Evolutionary conservation across 2,329 filamentous ascomycete species (phyloP), one percentile per base, ranked within the genome.

Genomic region (Nemania abortiva): DNA sequence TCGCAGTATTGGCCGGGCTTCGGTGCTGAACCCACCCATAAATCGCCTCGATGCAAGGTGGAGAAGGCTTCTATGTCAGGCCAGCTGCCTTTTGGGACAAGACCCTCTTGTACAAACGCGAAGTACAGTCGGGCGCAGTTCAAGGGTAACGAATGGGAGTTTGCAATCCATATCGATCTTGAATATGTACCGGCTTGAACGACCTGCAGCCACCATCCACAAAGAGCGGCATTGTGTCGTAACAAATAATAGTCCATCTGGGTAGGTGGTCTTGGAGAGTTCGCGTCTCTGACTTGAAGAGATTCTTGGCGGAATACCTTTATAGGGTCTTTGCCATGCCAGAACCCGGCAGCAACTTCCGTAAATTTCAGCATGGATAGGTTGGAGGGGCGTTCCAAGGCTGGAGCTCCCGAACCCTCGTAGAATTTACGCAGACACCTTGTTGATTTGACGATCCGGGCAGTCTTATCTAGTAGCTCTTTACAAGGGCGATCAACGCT

Each of bases 1-100:
- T 42, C 6, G 27, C 53, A 6, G 31, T 65, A 65, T 45, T 59
- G 47, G 15, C 47, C 45, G 6, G 53, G 18, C 42, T 42, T 59
- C 39, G 63, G 63, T 13, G 54, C 45, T 20, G 45, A 13, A 15
- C 63, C 63, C 22, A 59, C 34, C 63, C 54, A 65, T 22, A 65
- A 18, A 3, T 65, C 63, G 2, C 15, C 47, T 59, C 63, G 63
- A 59, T 65, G 63, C 15, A 65, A 5, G 29, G 13, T 58, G 9
- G 37, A 29, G 45, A 65, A 65, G 22, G 63, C 63, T 1, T 65
- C 63, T 27, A 65, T 65, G 31, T 65, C 63, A 20, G 63, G 63
- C 63, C 54, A 65, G 54, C 53, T 65, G 6, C 54, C 63, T 42
- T 52, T 29, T 22, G 42, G 53, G 7, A 65, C 7, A 11, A 65